phyloP scores from a whole-genome alignment of 306 rosid genomes.

The Inga oerstediana region DNA sequence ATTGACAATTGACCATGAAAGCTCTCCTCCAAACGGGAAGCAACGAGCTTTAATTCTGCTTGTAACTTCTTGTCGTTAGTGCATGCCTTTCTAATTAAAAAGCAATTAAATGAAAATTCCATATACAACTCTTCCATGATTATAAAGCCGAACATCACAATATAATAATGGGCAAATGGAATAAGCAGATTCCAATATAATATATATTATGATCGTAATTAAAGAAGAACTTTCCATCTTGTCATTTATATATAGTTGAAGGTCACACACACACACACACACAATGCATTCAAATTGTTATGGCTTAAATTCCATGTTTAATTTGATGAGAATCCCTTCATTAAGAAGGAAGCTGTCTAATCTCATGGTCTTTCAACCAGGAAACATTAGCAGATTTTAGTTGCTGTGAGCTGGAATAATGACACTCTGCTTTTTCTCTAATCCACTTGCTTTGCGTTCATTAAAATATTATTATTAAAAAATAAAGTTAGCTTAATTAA shows the following conservation, averaged over 20 bases:
- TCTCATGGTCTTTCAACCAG: neutral
- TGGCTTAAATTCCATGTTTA: neutral
- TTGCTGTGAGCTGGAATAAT: neutral
- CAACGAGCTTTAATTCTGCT: too few species aligned
- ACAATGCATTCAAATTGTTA: neutral
- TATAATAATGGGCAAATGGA: neutral
- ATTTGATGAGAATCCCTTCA: conserved; percentile 5
- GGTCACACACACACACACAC: neutral
- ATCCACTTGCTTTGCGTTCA: neutral
- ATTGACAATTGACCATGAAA: too few species aligned
- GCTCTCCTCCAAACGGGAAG: too few species aligned
- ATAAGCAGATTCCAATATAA: neutral
- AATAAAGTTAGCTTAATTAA: neutral
- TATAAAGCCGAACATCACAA: neutral
- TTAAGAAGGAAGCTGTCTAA: neutral
- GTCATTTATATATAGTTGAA: neutral
- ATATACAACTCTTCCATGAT: neutral
- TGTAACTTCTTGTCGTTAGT: too few species aligned
- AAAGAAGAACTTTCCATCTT: neutral
- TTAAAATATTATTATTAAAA: neutral
- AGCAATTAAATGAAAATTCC: neutral
- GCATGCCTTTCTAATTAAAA: too few species aligned
- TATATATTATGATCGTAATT: neutral
- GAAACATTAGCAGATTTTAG: neutral
- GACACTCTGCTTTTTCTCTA: neutral